Percentiles rank a stretch among this genome's conserved stretches.
Conservation (phyloP, 1,139 yeast species). For the Geotrichum candidum region DNA sequence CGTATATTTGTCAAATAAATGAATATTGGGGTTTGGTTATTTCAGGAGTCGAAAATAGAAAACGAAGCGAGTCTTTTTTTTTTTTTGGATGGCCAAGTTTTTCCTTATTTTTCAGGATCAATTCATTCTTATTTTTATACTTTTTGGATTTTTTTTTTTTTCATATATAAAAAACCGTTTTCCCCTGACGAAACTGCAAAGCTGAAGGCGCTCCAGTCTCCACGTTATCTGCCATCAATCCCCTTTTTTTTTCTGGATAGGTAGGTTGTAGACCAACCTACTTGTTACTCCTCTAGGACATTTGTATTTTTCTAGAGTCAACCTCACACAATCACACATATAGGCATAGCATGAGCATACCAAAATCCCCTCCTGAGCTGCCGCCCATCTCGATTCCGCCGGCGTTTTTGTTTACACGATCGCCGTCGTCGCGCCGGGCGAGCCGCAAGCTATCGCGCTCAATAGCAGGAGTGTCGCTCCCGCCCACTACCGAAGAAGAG, state of each 20-base stretch:
- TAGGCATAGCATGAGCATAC: neutral
- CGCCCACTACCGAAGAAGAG: neutral
- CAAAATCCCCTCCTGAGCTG: neutral
- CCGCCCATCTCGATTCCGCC: neutral
- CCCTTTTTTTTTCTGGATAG: neutral
- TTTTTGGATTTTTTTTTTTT: too few species aligned
- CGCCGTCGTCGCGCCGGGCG: neutral
- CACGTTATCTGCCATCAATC: neutral
- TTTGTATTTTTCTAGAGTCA: neutral
- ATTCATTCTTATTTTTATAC: too few species aligned
- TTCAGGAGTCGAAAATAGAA: too few species aligned
- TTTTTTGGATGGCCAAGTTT: neutral
- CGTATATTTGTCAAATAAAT: too few species aligned
- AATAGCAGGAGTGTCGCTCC: neutral
- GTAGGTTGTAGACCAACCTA: neutral
- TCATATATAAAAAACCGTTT: neutral
- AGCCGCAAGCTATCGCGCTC: neutral
- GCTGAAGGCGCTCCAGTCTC: neutral
- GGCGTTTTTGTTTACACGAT: neutral
- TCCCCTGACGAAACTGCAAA: neutral
- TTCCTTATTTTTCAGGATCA: neutral
- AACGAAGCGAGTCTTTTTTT: neutral
- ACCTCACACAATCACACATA: neutral
- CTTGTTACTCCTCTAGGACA: neutral
- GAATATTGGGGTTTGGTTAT: too few species aligned